Percentiles rank a stretch among this genome's conserved stretches.
Evolutionary conservation across 2,329 filamentous ascomycete genomes (phyloP).

Genomic region (Scedosporium dehoogii): DNA sequence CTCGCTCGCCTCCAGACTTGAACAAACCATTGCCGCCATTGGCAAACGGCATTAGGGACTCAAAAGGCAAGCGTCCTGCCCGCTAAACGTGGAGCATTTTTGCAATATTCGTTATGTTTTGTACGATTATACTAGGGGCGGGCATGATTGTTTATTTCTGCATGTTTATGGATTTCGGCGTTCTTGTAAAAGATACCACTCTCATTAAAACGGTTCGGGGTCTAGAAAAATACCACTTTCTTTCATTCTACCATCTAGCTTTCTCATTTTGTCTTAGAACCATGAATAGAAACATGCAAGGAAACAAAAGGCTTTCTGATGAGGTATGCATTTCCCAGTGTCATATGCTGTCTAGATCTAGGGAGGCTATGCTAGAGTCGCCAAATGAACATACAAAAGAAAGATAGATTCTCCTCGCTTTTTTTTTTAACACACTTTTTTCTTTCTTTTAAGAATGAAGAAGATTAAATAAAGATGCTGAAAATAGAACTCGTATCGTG

Average conservation of each 20-base stretch:
- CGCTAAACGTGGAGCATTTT: too few relatives aligned
- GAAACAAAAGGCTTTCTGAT: not conserved
- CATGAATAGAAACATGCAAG: not conserved
- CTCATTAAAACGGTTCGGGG: not conserved
- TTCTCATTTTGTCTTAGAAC: not conserved
- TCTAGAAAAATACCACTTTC: not conserved
- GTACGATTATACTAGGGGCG: not conserved
- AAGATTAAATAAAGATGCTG: too few relatives aligned
- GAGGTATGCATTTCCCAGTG: not conserved
- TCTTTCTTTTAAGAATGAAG: too few relatives aligned
- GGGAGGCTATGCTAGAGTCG: too few relatives aligned
- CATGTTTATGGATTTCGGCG: not conserved
- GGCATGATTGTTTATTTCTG: not conserved
- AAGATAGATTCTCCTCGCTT: too few relatives aligned
- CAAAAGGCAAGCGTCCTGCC: not conserved
- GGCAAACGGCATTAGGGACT: not conserved
- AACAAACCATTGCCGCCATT: slow-evolving; percentile 21
- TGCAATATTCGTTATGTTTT: too few relatives aligned
- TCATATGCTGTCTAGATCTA: too few relatives aligned
- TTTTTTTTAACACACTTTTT: too few relatives aligned
- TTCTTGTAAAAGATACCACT: not conserved
- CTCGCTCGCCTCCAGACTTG: slow-evolving; percentile 9
- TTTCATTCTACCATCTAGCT: not conserved
- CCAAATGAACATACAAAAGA: too few relatives aligned
- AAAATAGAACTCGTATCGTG: too few relatives aligned